Base-by-base conservation (phyloP, 106 monocot species). In the Hemerocallis citrina region DNA sequence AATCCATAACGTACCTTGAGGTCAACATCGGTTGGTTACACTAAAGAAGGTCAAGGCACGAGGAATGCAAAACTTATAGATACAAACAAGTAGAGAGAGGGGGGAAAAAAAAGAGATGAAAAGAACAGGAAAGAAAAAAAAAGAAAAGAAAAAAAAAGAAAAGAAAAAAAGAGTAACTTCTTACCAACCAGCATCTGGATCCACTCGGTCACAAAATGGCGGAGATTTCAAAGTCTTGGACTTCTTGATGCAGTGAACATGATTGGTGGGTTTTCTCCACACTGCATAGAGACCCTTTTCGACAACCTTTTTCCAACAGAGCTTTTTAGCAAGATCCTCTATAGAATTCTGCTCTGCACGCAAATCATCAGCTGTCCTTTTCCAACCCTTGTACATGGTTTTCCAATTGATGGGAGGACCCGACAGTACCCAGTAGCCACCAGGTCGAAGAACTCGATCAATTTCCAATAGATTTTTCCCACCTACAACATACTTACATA, bases 341-440 rank as follows among this genome's bases (percentile, higher is more conserved):
- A 85, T 73, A 30, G 50, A 52, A 47, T 46, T 70, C 63, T 89
- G 89, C 43, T 78, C 84, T 20, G 72, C 71, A 55, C 67, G 39
- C 45, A 89, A 60, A 29, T 85, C 85, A 40, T 81, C 33, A 9
- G 66, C 63, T 44, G 61, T 76, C 37, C 81, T 69, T 21, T 64
- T 34, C 82, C 81, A 90, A 52, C 80, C 76, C 50, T 82, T 76
- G 31, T 85, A 76, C 49, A 72, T 65, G 16, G 37, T 31, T 69
- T 77, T 78, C 89, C 85, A 85, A 42, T 79, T 85, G 52, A 85
- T 85, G 9, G 89, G 89, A 38, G 89, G 85, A 21, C 85, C 89
- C 59, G 85, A 90, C 70, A 85, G 76, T 55, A 85, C 81, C 78
- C 75, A 90, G 16, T 73, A 85, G 59, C 89, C 89, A 67, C 89